A percentile compares a stretch with the other conserved stretches of the same genome.
These are phyloP conservation scores for Leptomonas pyrrhocoris DNA, from an alignment of 208 protist species.

Conservation along the genomic window DNA sequence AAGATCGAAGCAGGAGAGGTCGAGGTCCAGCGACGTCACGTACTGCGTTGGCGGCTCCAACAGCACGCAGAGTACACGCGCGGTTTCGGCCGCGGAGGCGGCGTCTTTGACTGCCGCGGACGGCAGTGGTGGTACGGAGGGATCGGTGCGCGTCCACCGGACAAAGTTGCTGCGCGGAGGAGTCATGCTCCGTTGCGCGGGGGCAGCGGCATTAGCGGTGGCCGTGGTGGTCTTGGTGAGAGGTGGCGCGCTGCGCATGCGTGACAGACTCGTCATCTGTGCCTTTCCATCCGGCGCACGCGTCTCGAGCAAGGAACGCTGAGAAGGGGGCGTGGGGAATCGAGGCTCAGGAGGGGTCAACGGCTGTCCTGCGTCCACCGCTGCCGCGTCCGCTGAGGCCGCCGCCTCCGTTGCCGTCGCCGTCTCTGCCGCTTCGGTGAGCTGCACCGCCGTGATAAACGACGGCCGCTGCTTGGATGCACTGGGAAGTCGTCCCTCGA, in stretches of 20 bases:
- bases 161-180: not conserved
- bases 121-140: not conserved
- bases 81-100: conserved; percentile 36
- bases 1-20: conserved; percentile 63
- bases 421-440: not conserved
- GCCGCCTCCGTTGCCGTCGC: not conserved
- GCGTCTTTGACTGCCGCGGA: not conserved
- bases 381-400: not conserved
- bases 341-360: not conserved
- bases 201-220: not conserved
- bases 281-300: not conserved
- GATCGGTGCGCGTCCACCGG: not conserved
- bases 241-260: conserved; percentile 11
- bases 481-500: not conserved
- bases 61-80: conserved; percentile 64
- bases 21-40: conserved; percentile 61
- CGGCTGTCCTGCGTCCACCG: not conserved
- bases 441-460: not conserved
- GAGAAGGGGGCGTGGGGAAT: not conserved
- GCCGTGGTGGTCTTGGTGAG: not conserved
- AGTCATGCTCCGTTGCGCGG: not conserved
- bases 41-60: conserved; percentile 70
- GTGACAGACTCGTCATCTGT: conserved; percentile 9
- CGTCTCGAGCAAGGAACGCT: not conserved
- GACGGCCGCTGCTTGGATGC: not conserved